Conservation (phyloP, 768 basidiomycete genomes). For the Plicaturopsis crispa region DNA sequence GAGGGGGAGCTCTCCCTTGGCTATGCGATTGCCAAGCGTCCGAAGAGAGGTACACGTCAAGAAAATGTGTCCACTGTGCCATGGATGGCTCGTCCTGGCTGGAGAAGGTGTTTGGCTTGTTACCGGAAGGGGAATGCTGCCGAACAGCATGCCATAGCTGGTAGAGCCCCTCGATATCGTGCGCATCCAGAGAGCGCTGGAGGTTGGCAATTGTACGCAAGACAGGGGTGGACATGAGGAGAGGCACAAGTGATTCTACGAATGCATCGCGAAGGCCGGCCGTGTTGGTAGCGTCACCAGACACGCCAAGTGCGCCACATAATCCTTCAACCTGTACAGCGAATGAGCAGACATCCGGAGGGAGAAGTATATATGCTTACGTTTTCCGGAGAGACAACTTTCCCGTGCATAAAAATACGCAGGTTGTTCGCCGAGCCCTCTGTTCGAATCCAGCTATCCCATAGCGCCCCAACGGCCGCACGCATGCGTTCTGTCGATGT, state of each 20-base stretch:
- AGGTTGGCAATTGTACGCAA: constrained; percentile 48
- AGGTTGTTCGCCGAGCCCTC: constrained; percentile 74
- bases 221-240: constrained; percentile 43
- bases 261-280: constrained; percentile 42
- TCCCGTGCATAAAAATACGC: constrained; percentile 68
- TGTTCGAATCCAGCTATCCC: constrained; percentile 63
- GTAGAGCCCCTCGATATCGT: constrained; percentile 80
- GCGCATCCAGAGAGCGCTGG: constrained; percentile 70
- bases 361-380: constrained; percentile 27
- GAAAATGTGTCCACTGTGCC: constrained; percentile 59
- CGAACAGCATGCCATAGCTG: constrained; percentile 30
- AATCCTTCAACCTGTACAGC: constrained; percentile 18
- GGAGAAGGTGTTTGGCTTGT: constrained; percentile 14
- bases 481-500: constrained; percentile 48
- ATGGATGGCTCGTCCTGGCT: constrained; percentile 44
- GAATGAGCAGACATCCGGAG: constrained; percentile 14
- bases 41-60: constrained; percentile 41
- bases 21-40: constrained; percentile 27
- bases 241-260: constrained; percentile 35
- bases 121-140: constrained; percentile 9
- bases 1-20: no score
- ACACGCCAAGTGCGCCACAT: constrained; percentile 5
- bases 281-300: constrained; percentile 5
- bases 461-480: constrained; percentile 63
- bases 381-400: constrained; percentile 46